These are phyloP conservation scores for Scedosporium boydii DNA, from an alignment of 2,329 filamentous ascomycete species.

Conservation along the genomic window DNA sequence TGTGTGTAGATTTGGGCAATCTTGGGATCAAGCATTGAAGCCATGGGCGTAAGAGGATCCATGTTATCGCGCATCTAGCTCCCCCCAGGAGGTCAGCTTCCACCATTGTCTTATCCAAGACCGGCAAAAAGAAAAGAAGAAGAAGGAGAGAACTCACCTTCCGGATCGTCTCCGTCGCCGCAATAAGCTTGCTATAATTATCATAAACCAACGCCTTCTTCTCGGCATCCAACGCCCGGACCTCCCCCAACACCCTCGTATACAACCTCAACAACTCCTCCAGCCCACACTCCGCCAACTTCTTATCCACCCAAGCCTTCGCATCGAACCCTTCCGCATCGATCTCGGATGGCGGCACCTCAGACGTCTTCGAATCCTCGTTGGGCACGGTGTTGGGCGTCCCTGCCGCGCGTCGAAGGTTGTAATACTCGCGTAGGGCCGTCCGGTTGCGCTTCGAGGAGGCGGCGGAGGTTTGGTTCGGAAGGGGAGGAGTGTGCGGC, in stretches of 20 bases:
- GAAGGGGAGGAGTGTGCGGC: constrained; percentile 19
- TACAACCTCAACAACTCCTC: constrained; percentile 63
- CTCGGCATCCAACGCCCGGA: constrained; percentile 84
- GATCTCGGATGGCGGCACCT: constrained; percentile 59
- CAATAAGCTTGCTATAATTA: constrained; percentile 94
- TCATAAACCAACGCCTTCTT: constrained; percentile 96
- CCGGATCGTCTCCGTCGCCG: constrained; percentile 91
- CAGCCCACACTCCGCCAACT: constrained; percentile 54
- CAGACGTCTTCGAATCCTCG: constrained; percentile 27
- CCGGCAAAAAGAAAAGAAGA: neutral
- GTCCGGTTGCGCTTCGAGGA: constrained; percentile 58
- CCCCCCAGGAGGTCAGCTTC: neutral
- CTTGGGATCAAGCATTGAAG: constrained; percentile 61
- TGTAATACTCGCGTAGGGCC: constrained; percentile 91
- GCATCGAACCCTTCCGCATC: constrained; percentile 66
- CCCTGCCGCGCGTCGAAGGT: constrained; percentile 43
- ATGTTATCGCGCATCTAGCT: constrained; percentile 65
- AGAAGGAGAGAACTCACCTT: constrained; percentile 38
- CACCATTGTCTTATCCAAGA: neutral
- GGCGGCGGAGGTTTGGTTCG: constrained; percentile 14
- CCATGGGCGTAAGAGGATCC: constrained; percentile 68
- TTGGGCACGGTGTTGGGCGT: constrained; percentile 11
- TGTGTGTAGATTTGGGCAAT: constrained; percentile 65
- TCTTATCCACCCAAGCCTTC: constrained; percentile 53
- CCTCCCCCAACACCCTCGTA: constrained; percentile 66